Evolutionary conservation across 2,329 filamentous ascomycete genomes (phyloP).

Genomic region (Cladosporium austrohemisphaericum): DNA sequence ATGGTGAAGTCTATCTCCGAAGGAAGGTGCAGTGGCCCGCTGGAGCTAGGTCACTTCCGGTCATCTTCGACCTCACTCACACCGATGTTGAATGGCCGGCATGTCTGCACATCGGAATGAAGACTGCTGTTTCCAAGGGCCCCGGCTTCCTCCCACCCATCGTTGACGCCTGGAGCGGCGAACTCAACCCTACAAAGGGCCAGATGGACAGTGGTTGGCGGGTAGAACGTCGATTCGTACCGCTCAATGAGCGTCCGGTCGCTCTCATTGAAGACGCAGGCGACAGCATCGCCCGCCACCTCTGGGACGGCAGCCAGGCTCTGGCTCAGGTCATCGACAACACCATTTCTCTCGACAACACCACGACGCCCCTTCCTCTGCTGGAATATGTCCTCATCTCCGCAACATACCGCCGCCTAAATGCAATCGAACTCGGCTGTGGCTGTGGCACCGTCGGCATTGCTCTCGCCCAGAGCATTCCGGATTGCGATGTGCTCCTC

Average conservation of each 20-base stretch:
- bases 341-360: constrained; percentile 34
- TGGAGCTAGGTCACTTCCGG: constrained; percentile 42
- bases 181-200: constrained; percentile 39
- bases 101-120: constrained; percentile 39
- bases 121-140: constrained; percentile 23
- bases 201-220: constrained; percentile 46
- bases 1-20: constrained; percentile 41
- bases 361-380: constrained; percentile 31
- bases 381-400: constrained; percentile 37
- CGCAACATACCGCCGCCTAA: constrained; percentile 41
- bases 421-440: constrained; percentile 62
- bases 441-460: constrained; percentile 68
- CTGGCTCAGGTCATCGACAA: constrained; percentile 52
- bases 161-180: constrained; percentile 55
- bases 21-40: constrained; percentile 43
- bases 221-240: constrained; percentile 53
- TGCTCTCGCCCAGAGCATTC: constrained; percentile 53
- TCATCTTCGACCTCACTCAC: constrained; percentile 41
- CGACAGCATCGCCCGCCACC: constrained; percentile 67
- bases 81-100: constrained; percentile 37
- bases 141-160: constrained; percentile 38
- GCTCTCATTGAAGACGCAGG: constrained; percentile 66
- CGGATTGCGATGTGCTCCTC: constrained; percentile 53
- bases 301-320: constrained; percentile 65
- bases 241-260: constrained; percentile 40